Evolutionary conservation across 495 filamentous ascomycete genomes (phyloP).

Genomic region (Aspergillus bridgeri): DNA sequence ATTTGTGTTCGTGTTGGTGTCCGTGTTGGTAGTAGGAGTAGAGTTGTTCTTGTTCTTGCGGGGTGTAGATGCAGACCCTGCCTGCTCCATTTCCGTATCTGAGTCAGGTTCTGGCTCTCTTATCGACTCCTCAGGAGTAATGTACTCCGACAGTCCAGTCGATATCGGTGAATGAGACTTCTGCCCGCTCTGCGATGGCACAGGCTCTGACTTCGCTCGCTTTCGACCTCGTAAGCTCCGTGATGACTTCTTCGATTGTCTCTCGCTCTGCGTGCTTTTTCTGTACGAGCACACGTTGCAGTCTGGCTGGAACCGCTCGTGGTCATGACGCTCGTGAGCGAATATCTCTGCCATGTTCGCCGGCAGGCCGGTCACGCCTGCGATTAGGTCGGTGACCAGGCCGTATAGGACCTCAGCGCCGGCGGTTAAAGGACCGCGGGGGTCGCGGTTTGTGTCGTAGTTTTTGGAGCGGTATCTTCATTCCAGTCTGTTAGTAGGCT

Average conservation of each 20-base stretch:
- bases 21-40: not conserved
- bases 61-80: no score
- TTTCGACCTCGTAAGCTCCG: not conserved
- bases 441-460: slow-evolving; percentile 69
- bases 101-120: not conserved
- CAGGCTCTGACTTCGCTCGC: not conserved
- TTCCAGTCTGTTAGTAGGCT: not conserved
- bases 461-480: slow-evolving; percentile 61
- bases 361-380: slow-evolving; percentile 82
- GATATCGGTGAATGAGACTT: no score
- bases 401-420: slow-evolving; percentile 71
- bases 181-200: no score
- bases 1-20: not conserved
- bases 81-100: no score
- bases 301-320: not conserved
- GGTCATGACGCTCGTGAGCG: slow-evolving; percentile 7
- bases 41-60: not conserved
- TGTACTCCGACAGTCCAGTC: not conserved
- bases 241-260: not conserved
- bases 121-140: not conserved
- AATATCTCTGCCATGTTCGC: slow-evolving; percentile 60
- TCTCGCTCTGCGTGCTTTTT: not conserved
- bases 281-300: not conserved
- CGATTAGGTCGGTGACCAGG: slow-evolving; percentile 68
- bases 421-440: slow-evolving; percentile 69